Conservation (phyloP, 345 rosid species). For the Atalantia buxifolia region DNA sequence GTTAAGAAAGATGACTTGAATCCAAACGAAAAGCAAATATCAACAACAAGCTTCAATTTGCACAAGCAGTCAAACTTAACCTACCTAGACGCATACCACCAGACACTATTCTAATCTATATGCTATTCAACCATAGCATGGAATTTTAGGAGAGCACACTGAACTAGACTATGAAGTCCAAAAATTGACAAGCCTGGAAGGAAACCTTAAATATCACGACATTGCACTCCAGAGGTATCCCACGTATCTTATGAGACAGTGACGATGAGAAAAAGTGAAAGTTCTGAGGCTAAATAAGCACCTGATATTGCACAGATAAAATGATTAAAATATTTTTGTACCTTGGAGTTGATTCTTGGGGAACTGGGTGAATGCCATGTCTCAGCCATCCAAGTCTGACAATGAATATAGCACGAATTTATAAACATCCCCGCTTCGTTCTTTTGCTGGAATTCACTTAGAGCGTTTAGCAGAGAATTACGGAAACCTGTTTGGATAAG, state of each 20-base stretch:
- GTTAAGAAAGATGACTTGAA: conserved; percentile 2
- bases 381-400: conserved; percentile 59
- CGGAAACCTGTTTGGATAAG: conserved; percentile 52
- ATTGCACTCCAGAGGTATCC: background rate
- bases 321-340: conserved; percentile 13
- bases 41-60: background rate
- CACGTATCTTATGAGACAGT: background rate
- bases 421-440: conserved; percentile 61
- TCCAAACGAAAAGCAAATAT: background rate
- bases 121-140: background rate
- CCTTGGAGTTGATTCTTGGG: conserved; percentile 67
- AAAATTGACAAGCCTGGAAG: background rate
- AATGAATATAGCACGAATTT: conserved; percentile 80
- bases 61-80: background rate
- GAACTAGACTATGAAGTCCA: background rate
- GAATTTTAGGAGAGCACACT: background rate
- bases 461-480: conserved; percentile 53
- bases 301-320: background rate
- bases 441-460: conserved; percentile 41
- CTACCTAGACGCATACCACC: background rate
- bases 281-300: background rate
- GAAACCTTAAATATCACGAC: background rate
- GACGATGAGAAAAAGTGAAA: background rate
- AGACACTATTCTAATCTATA: background rate
- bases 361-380: conserved; percentile 79